Conservation (phyloP, 2,329 filamentous ascomycete species). For the Coleophoma eucalyptorum region DNA sequence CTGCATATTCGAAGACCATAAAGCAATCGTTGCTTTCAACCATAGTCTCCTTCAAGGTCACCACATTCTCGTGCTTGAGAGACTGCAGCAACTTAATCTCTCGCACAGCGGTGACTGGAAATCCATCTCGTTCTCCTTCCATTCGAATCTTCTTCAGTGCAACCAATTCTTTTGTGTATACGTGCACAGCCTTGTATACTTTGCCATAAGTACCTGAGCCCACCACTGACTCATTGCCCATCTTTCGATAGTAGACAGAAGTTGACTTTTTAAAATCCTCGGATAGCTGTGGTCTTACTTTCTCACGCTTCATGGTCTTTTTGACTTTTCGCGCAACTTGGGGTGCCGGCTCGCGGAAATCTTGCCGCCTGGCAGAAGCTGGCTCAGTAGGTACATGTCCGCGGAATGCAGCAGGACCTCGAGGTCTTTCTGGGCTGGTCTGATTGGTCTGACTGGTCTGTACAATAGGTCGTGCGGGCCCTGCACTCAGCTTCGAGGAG, state of each 20-base stretch:
- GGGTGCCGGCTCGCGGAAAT: conserved; percentile 28
- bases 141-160: conserved; percentile 89
- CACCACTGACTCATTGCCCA: conserved; percentile 95
- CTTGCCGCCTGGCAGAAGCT: conserved; percentile 38
- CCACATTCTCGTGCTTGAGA: conserved; percentile 76
- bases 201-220: conserved; percentile 95
- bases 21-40: conserved; percentile 98
- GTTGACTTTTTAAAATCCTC: conserved; percentile 73
- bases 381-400: conserved; percentile 49
- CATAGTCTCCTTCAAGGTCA: conserved; percentile 88
- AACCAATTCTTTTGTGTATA: conserved; percentile 81
- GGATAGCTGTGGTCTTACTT: conserved; percentile 66
- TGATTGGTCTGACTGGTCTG: conserved; percentile 19
- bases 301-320: conserved; percentile 66
- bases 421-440: conserved; percentile 37
- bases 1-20: conserved; percentile 99
- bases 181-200: conserved; percentile 89
- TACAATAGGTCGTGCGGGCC: conserved; percentile 16
- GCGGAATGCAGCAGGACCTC: conserved; percentile 20
- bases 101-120: conserved; percentile 84
- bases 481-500: conserved; percentile 64
- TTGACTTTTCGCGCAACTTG: conserved; percentile 53
- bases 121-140: conserved; percentile 88
- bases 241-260: conserved; percentile 91
- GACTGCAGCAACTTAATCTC: conserved; percentile 93